Base-by-base conservation (phyloP, 306 rosid species). In the Quercus gilva region DNA sequence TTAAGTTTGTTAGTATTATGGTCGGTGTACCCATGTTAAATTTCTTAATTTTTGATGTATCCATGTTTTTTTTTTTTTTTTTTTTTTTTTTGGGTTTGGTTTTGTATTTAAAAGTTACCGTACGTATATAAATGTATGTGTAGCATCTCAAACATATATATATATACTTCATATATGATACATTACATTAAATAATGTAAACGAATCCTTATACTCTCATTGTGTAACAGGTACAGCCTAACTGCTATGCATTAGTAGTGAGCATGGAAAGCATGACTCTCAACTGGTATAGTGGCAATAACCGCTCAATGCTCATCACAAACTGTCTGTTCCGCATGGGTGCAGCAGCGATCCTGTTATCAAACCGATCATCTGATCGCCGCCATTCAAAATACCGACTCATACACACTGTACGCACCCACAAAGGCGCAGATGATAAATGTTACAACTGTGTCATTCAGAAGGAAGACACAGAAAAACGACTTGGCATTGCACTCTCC, bases 251-350 rank as follows among this genome's bases (percentile, higher is more conserved):
- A 1, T 45, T 68, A 8, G 5, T 68, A 8, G 72, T 35, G 72
- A 68, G 72, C 72, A 68, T 68, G 72, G 72, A 68, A 68, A 33
- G 72, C 18, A 33, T 68, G 52, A 68, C 37, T 35, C 72, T 68
- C 1, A 68, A 68, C 72, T 33, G 72, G 72, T 68, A 68, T 8
- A 25, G 51, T 4, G 72, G 72, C 51, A 68, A 68, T 35, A 19
- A 18, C 26, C 72, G 72, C 8, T 68, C 72, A 35, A 68, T 68
- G 72, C 72, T 68, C 51, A 35, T 68, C 21, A 33, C 72, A 10
- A 68, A 68, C 52, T 68, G 72, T 45, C 72, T 68, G 52, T 68
- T 68, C 52, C 72, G 72, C 4, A 19, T 68, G 52, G 72, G 72
- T 19, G 72, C 72, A 19, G 13, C 52, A 4, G 72, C 72, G 6